These are phyloP conservation scores for Russula ochroleuca DNA, from an alignment of 768 basidiomycete species.

Conservation along the genomic window DNA sequence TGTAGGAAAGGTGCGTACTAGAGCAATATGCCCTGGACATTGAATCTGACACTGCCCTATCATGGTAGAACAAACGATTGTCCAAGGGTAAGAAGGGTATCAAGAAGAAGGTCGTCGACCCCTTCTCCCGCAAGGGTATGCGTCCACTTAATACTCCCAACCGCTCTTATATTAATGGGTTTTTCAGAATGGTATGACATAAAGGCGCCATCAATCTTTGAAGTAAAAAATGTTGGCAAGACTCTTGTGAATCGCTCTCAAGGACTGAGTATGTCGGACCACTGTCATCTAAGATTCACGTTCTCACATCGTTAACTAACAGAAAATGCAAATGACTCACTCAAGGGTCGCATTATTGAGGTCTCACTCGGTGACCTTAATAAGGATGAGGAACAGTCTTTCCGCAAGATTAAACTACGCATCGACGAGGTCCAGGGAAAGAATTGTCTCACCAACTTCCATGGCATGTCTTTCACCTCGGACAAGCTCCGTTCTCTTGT, in stretches of 20 bases:
- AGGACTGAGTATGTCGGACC: slow-evolving; percentile 79
- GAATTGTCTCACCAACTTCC: slow-evolving; percentile 99
- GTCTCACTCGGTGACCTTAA: slow-evolving; percentile 95
- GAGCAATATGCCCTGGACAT: background rate
- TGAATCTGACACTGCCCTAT: slow-evolving; percentile 1
- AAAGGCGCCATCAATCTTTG: slow-evolving; percentile 97
- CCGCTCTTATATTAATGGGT: background rate
- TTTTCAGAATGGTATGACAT: slow-evolving; percentile 96
- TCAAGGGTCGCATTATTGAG: slow-evolving; percentile 96
- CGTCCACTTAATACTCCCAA: background rate
- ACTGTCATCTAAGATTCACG: slow-evolving; percentile 8
- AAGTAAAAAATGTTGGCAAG: slow-evolving; percentile 95
- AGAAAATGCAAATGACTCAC: slow-evolving; percentile 99
- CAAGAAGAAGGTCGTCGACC: slow-evolving; percentile 99
- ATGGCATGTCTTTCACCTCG: slow-evolving; percentile 99
- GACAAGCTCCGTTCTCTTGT: slow-evolving; percentile 99
- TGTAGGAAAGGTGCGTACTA: slow-evolving; percentile 74
- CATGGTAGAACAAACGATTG: slow-evolving; percentile 85
- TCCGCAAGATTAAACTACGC: slow-evolving; percentile 99
- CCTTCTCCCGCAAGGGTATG: slow-evolving; percentile 97
- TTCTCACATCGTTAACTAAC: slow-evolving; percentile 23
- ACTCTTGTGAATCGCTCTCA: slow-evolving; percentile 97
- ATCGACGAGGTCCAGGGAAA: slow-evolving; percentile 96
- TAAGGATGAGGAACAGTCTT: slow-evolving; percentile 99
- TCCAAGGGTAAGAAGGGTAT: slow-evolving; percentile 98